phyloP scores from a whole-genome alignment of 2,329 filamentous ascomycete species.

The Alternaria hordeiaustralica region DNA sequence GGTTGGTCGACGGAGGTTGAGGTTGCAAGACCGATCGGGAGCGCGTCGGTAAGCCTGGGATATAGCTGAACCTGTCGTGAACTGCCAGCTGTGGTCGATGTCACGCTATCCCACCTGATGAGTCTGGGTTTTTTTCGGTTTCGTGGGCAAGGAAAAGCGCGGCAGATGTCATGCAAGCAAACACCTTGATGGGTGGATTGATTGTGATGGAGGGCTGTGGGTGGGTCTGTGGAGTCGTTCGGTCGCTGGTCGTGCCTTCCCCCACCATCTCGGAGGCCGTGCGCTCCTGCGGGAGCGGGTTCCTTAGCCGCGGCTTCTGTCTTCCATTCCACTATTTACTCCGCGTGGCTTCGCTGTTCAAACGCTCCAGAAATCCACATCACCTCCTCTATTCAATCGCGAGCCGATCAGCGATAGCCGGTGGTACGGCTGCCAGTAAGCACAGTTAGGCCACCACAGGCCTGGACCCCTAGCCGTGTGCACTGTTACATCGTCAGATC shows the following conservation, averaged over 20 bases:
- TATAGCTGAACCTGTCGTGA: conserved; percentile 9
- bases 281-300: conserved; percentile 17
- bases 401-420: neutral
- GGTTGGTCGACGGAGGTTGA: conserved; percentile 26
- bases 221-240: conserved; percentile 14
- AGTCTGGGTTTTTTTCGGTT: neutral
- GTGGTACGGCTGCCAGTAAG: neutral
- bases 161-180: conserved; percentile 6
- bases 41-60: conserved; percentile 15
- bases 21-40: conserved; percentile 33
- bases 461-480: neutral
- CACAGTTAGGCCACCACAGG: neutral
- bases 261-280: conserved; percentile 22
- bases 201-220: conserved; percentile 8
- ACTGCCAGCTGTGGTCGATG: neutral
- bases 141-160: conserved; percentile 1
- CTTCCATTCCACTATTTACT: neutral
- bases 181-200: conserved; percentile 20
- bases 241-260: conserved; percentile 14
- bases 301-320: conserved; percentile 7
- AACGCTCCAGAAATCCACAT: neutral
- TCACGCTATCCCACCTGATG: neutral
- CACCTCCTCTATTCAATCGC: neutral
- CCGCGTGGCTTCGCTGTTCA: neutral
- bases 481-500: conserved; percentile 7